Evolutionary conservation across 257 asterid genomes (phyloP).

Genomic region (Solanum medicagineum): DNA sequence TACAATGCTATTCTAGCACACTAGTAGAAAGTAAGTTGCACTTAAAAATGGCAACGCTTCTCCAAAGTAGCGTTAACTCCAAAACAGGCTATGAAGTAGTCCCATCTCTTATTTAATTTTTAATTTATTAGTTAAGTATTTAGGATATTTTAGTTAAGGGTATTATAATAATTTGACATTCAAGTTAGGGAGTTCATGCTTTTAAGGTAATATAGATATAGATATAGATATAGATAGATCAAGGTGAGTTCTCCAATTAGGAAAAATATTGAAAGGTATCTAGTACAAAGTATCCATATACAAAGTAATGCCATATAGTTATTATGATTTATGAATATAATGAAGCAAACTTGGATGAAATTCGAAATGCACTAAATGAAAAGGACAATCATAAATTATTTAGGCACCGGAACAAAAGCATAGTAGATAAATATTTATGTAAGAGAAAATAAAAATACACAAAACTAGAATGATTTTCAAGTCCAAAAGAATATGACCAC

Average conservation of each 20-base stretch:
- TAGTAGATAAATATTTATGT: not conserved
- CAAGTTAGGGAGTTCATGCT: too few species aligned
- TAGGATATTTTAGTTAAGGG: too few species aligned
- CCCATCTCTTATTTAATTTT: too few species aligned
- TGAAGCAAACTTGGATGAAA: not conserved
- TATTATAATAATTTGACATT: too few species aligned
- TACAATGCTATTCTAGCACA: too few species aligned
- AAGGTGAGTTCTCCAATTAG: not conserved
- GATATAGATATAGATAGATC: not conserved
- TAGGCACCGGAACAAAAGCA: not conserved
- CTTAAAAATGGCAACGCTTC: too few species aligned
- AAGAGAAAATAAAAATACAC: not conserved
- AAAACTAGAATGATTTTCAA: not conserved
- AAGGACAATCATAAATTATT: not conserved
- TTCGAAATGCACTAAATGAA: not conserved
- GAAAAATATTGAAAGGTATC: not conserved
- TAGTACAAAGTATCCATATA: too few species aligned
- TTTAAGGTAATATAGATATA: too few species aligned
- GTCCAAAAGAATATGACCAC: not conserved
- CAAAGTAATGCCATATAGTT: not conserved
- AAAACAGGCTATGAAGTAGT: too few species aligned
- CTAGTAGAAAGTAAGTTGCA: too few species aligned
- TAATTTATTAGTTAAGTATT: too few species aligned
- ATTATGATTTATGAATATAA: not conserved
- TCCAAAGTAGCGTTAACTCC: too few species aligned